Evolutionary conservation across 1,139 yeast genomes (phyloP).

Genomic region (Debaryomyces sp.): DNA sequence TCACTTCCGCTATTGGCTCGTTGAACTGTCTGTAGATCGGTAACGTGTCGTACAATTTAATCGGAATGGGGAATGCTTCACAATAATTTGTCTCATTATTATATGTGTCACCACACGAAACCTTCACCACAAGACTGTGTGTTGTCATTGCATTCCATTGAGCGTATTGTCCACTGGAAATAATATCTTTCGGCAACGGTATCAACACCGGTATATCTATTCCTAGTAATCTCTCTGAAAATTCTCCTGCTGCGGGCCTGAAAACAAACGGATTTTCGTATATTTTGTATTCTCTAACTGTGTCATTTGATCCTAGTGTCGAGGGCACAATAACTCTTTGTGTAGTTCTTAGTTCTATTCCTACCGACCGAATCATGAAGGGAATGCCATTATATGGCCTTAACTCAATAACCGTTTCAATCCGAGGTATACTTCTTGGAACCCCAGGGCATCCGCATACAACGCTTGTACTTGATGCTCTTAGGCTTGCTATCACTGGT

Average conservation of each 20-base stretch:
- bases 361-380: conserved; percentile 40
- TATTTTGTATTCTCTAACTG: conserved; percentile 35
- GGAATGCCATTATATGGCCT: conserved; percentile 43
- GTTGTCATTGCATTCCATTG: conserved; percentile 45
- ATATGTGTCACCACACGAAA: conserved; percentile 34
- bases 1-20: conserved; percentile 47
- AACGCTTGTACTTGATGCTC: conserved; percentile 49
- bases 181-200: conserved; percentile 57
- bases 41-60: conserved; percentile 53
- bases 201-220: conserved; percentile 62
- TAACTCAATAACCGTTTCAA: conserved; percentile 46
- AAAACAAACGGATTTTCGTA: conserved; percentile 42
- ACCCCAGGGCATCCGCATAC: conserved; percentile 69
- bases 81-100: conserved; percentile 33
- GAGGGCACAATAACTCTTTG: conserved; percentile 45
- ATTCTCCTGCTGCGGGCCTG: conserved; percentile 39
- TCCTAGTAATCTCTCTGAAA: conserved; percentile 47
- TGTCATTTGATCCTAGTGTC: conserved; percentile 46
- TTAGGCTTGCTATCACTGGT: conserved; percentile 39
- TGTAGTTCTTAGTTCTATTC: conserved; percentile 37
- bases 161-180: conserved; percentile 45
- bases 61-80: conserved; percentile 48
- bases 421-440: conserved; percentile 55
- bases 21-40: conserved; percentile 58
- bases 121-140: conserved; percentile 38